Base-by-base conservation (phyloP, 306 rosid species). In the Quercus rubra region DNA sequence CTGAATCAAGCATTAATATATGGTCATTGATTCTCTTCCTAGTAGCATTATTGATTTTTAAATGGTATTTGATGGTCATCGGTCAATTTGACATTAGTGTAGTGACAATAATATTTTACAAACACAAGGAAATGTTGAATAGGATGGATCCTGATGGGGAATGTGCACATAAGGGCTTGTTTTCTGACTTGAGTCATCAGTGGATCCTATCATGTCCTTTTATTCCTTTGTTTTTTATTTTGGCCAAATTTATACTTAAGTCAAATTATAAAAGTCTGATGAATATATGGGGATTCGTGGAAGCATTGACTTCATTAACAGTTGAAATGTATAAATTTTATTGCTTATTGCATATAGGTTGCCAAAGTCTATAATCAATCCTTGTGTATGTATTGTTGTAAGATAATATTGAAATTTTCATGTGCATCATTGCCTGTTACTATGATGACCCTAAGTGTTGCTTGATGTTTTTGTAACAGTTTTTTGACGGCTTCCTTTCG, bases 401-500 rank as follows among this genome's bases (percentile, higher is more conserved):
- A 27, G 43, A 82, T 54, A 35, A 55, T 41, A 57, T 9, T 55
- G 68, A 8, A 69, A 79, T 64, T 59, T 74, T 83, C 31, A 62
- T 35, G 68, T 31, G 41, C 20, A 23, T 71, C 49, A 6, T 59
- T 75, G 15, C 72, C 62, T 43, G 17, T 64, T 55, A 54, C 55
- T 30, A 75, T 71, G 57, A 27, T 75, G 88, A 73, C 76, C 76
- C 89, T 83, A 77, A 89, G 77, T 71, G 69, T 78, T 75, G 78
- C 74, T 75, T 83, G 81, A 67, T 80, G 82, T 78, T 81, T 87
- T 64, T 91, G 89, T 76, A 82, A 83, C 93, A 95, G 94, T 85
- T 93, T 85, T 91, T 87, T 93, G 88, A 91, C 84, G 71, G 84
- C 96, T 86, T 93, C 98, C 54, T 95, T 96, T 85, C 77, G 96